Conservation (phyloP, 163 green algal species). For the Coccomyxa subellipsoidea region DNA sequence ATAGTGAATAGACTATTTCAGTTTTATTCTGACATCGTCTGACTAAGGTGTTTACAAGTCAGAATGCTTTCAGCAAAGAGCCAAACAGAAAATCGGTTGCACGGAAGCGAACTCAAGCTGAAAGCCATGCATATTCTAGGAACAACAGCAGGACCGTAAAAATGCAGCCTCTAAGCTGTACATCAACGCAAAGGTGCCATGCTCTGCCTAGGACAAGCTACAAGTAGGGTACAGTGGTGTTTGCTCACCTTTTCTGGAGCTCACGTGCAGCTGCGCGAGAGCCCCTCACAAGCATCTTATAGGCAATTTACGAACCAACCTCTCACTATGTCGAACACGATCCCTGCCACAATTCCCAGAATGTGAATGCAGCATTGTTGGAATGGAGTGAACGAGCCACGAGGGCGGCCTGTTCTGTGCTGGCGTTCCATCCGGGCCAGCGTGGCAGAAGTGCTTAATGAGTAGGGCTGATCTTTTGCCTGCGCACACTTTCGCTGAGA, state of each 20-base stretch:
- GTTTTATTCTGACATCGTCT: no score
- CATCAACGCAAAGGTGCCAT: no score
- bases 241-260: constrained; percentile 12
- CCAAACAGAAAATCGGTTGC: no score
- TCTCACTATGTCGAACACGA: background rate
- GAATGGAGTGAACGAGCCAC: background rate
- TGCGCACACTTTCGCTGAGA: background rate
- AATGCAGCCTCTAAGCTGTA: no score
- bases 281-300: constrained; percentile 15
- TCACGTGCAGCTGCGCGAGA: constrained; percentile 12
- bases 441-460: background rate
- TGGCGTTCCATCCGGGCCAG: background rate
- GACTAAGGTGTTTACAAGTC: no score
- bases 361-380: background rate
- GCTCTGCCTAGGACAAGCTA: no score
- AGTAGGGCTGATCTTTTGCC: background rate
- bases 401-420: background rate
- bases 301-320: background rate
- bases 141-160: no score
- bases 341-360: background rate
- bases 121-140: no score
- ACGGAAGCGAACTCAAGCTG: no score
- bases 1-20: no score
- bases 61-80: no score
- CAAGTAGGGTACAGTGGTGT: background rate